Evolutionary conservation across 2,329 filamentous ascomycete species (phyloP).

Genomic region (Colletotrichum sp.): DNA sequence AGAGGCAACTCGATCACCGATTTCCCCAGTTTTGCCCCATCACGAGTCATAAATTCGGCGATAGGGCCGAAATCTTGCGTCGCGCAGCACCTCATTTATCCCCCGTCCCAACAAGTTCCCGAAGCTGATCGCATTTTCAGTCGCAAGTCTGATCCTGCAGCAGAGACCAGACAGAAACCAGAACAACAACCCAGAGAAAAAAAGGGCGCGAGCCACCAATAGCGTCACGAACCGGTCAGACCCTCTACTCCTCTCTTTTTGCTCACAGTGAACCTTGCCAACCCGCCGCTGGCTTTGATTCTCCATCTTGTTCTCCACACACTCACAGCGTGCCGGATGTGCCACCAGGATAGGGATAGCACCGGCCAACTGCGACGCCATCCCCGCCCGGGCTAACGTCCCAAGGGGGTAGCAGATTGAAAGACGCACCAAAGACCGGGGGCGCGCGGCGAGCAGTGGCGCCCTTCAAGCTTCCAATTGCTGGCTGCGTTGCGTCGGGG

Average conservation of each 20-base stretch:
- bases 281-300: not conserved
- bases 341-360: slow-evolving; percentile 21
- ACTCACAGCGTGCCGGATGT: slow-evolving; percentile 12
- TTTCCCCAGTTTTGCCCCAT: not conserved
- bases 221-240: not conserved
- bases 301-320: not conserved
- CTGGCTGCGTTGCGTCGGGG: not conserved
- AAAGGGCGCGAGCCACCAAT: not conserved
- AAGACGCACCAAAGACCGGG: not conserved
- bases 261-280: not conserved
- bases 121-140: not conserved
- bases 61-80: not conserved
- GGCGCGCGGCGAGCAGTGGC: not conserved
- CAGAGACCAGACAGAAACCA: not conserved
- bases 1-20: not conserved
- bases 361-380: slow-evolving; percentile 7
- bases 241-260: not conserved
- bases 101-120: not conserved
- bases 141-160: not conserved
- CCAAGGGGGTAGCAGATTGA: not conserved
- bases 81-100: not conserved
- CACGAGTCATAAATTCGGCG: not conserved
- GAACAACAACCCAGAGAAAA: not conserved
- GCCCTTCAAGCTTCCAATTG: not conserved
- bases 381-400: not conserved